Evolutionary conservation across 805 yeast genomes (phyloP).

Genomic region (Yarrowia osloensis): DNA sequence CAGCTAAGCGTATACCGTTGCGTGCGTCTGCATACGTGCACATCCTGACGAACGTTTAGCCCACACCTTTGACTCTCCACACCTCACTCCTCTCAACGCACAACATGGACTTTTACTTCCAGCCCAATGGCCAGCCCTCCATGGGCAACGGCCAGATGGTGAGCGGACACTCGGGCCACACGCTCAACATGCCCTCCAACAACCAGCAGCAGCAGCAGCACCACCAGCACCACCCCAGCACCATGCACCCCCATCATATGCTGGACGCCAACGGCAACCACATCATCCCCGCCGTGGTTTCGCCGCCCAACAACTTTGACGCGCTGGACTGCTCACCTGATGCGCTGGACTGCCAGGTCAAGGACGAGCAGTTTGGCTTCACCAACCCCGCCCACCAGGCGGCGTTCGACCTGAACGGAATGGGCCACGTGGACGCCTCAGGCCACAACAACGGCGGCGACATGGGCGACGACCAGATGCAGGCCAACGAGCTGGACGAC

Average conservation of each 20-base stretch:
- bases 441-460: neutral
- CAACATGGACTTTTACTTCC: slow-evolving; percentile 22
- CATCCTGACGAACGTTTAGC: too few species aligned
- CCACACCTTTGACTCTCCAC: too few species aligned
- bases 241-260: slow-evolving; percentile 14
- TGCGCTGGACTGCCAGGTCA: slow-evolving; percentile 8
- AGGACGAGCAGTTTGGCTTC: slow-evolving; percentile 26
- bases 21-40: too few species aligned
- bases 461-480: neutral
- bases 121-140: slow-evolving; percentile 22
- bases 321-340: slow-evolving; percentile 10
- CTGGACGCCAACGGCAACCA: slow-evolving; percentile 18
- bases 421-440: neutral
- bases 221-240: neutral
- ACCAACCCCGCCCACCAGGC: neutral
- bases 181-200: neutral
- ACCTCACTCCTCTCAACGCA: too few species aligned
- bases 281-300: slow-evolving; percentile 7
- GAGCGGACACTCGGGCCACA: slow-evolving; percentile 13
- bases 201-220: neutral
- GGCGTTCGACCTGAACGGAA: neutral
- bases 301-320: slow-evolving; percentile 27
- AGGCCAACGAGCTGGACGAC: slow-evolving; percentile 29
- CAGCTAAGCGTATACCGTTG: too few species aligned
- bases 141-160: slow-evolving; percentile 22